These are phyloP conservation scores for Sindora glabra DNA, from an alignment of 306 rosid genomes.

Conservation along the genomic window DNA sequence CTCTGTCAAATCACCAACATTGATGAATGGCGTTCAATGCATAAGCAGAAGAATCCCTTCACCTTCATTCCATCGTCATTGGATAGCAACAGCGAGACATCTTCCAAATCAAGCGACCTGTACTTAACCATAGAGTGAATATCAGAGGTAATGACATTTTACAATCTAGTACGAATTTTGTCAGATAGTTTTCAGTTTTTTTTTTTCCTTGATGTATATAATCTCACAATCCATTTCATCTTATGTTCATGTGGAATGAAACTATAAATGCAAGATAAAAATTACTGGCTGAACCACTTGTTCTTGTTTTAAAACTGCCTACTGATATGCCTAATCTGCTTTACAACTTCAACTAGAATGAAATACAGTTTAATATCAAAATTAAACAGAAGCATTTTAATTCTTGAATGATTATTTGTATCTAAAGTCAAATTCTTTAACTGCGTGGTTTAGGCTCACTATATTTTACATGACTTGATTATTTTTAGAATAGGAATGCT, in stretches of 20 bases:
- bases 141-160: background rate
- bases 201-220: background rate
- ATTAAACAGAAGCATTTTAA: no score
- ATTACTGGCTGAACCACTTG: background rate
- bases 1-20: constrained; percentile 24
- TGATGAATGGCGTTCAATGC: constrained; percentile 62
- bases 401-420: no score
- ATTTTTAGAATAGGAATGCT: no score
- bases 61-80: constrained; percentile 12
- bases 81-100: constrained; percentile 7
- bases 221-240: background rate
- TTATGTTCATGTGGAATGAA: background rate
- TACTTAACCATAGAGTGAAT: constrained; percentile 26
- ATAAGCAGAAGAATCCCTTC: constrained; percentile 21
- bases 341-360: background rate
- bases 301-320: background rate
- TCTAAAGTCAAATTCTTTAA: no score
- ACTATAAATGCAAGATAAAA: background rate
- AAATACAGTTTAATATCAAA: no score
- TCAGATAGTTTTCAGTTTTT: background rate
- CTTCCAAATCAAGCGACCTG: constrained; percentile 27
- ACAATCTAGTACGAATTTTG: background rate
- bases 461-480: no score
- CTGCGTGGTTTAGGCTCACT: no score
- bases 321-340: background rate